These are phyloP conservation scores for Cercospora sojina DNA, from an alignment of 2,329 filamentous ascomycete species.

Conservation along the genomic window DNA sequence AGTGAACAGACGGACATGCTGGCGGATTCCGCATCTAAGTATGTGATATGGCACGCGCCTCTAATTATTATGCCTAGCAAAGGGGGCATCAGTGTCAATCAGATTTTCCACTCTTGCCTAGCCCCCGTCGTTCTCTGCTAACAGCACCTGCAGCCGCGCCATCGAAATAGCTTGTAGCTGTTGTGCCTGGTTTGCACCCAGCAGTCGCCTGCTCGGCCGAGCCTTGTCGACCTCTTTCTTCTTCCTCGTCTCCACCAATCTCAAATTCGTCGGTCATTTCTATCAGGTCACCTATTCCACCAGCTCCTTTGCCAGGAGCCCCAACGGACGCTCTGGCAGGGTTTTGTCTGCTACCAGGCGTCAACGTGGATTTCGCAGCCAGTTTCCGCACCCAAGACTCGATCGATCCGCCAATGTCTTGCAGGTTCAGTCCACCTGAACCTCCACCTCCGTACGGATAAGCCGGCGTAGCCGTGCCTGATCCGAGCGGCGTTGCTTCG, in stretches of 20 bases:
- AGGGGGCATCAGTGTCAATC: conserved; percentile 29
- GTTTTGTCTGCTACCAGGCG: conserved; percentile 14
- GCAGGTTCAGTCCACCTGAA: conserved; percentile 53
- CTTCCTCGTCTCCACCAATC: conserved; percentile 37
- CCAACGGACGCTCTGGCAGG: conserved; percentile 35
- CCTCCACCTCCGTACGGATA: conserved; percentile 30
- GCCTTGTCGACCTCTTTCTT: conserved; percentile 32
- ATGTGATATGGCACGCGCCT: neutral
- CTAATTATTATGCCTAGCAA: neutral
- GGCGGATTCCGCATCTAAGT: neutral
- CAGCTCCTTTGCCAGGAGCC: conserved; percentile 39
- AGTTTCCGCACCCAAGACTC: conserved; percentile 89
- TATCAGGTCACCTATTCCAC: conserved; percentile 64
- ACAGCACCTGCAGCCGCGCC: conserved; percentile 24
- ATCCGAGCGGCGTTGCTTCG: conserved; percentile 29
- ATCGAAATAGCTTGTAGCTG: conserved; percentile 34
- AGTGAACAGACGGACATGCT: neutral
- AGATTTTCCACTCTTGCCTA: conserved; percentile 34
- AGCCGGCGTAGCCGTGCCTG: conserved; percentile 32
- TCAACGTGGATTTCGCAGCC: conserved; percentile 57
- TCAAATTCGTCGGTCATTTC: conserved; percentile 64
- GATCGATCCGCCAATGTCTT: conserved; percentile 81
- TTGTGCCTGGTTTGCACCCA: conserved; percentile 20
- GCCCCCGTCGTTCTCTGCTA: conserved; percentile 16
- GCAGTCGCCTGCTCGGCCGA: conserved; percentile 19